These are phyloP conservation scores for Neonectria sp. DNA, from an alignment of 2,329 filamentous ascomycete species.

Conservation along the genomic window DNA sequence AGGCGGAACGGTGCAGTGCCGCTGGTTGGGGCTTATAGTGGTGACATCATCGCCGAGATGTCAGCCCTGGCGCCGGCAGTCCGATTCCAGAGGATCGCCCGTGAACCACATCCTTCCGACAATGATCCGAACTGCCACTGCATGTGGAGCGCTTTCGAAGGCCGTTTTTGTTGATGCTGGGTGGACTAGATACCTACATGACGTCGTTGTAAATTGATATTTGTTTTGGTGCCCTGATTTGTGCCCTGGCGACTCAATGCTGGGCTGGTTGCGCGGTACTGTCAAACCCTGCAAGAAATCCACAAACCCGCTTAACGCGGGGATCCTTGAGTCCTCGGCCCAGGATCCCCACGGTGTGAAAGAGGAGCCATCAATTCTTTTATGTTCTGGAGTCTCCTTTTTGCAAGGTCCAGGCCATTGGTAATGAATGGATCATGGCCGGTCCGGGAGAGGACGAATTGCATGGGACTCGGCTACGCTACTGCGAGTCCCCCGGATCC, in stretches of 20 bases:
- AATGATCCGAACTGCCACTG: too few species aligned
- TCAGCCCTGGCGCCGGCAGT: conserved; percentile 1
- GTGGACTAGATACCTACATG: neutral
- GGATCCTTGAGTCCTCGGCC: neutral
- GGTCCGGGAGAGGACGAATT: neutral
- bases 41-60: conserved; percentile 6
- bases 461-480: neutral
- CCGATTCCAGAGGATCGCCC: too few species aligned
- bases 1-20: neutral
- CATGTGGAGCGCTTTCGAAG: too few species aligned
- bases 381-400: neutral
- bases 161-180: neutral
- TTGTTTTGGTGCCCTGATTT: conserved; percentile 1
- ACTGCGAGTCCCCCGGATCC: neutral
- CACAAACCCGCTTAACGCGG: neutral
- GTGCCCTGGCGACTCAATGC: neutral
- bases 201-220: neutral
- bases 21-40: neutral
- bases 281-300: neutral
- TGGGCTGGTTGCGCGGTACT: too few species aligned
- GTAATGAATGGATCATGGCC: neutral
- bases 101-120: too few species aligned
- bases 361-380: neutral
- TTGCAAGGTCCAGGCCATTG: neutral
- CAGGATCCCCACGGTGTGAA: neutral